Base-by-base conservation (phyloP, 345 rosid species). In the Pistacia integerrima region DNA sequence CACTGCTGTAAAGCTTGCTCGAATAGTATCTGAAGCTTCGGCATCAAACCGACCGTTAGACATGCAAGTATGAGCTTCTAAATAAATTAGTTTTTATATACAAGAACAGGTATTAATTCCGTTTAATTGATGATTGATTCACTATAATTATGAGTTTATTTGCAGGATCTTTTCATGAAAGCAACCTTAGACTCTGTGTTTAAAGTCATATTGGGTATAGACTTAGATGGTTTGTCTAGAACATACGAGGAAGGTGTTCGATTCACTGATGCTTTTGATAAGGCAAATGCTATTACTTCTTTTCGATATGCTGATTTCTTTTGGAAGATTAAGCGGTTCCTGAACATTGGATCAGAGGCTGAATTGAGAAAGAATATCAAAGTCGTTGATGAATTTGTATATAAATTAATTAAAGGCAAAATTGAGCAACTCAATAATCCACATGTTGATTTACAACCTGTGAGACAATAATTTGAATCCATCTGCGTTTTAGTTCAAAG, bases 271-370 rank as follows among this genome's bases (percentile, higher is more conserved):
- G 70, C 81, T 16, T 60, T 82, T 22, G 80, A 79, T 46, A 46
- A 64, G 6, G 82, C 82, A n/a, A 79, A 64, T 68, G 74, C 55
- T 28, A 63, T 74, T 41, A 61, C 46, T 12, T 1, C 54, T 1
- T 62, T 12, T 18, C 51, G 83, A 3, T 61, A 11, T 33, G 77
- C 63, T 20, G 75, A 73, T 54, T 8, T 22, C 46, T 72, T 75
- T 6, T 82, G 85, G 82, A 78, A 68, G 66, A 61, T 61, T 66
- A 82, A 76, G 59, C 17, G 75, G 67, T 75, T 60, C 68, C 64
- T 78, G 8, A 78, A 82, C 59, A 57, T 78, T 67, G 85, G 85
- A 46, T 75, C 70, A 10, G 85, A 82, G 60, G 74, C 74, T 11
- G 51, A 46, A 49, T 56, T 72, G 11, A 78, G 54, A 41, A 80